These are phyloP conservation scores for Colletotrichum sp. DNA, from an alignment of 2,329 filamentous ascomycete genomes.

Conservation along the genomic window DNA sequence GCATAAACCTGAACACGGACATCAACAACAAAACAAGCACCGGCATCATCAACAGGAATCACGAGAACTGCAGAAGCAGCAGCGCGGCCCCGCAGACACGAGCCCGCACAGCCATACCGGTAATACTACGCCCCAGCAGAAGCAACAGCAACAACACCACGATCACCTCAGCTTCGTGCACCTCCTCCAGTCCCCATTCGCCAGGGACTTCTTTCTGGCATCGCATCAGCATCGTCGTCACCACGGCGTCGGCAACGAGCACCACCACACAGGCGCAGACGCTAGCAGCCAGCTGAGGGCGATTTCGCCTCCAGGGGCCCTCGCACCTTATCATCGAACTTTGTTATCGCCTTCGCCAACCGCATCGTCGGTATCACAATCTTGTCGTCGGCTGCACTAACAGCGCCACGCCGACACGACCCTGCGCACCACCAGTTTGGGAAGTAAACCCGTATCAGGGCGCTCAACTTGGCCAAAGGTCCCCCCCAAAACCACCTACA, in stretches of 20 bases:
- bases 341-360: slow-evolving; percentile 6
- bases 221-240: slow-evolving; percentile 11
- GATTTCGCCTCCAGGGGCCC: background rate
- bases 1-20: background rate
- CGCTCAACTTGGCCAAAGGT: background rate
- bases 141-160: background rate
- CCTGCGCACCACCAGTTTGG: slow-evolving; percentile 13
- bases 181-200: background rate
- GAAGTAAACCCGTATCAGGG: slow-evolving; percentile 2
- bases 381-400: slow-evolving; percentile 1
- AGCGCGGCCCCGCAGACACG: background rate
- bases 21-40: background rate
- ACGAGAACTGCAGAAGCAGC: background rate
- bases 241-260: background rate
- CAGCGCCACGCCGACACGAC: slow-evolving; percentile 15
- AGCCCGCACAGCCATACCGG: slow-evolving; percentile 11
- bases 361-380: slow-evolving; percentile 18
- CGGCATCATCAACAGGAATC: background rate
- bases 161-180: slow-evolving; percentile 1
- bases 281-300: slow-evolving; percentile 11
- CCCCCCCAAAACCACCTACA: background rate
- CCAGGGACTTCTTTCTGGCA: background rate
- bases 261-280: background rate
- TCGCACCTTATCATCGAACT: slow-evolving; percentile 13
- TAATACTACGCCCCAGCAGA: background rate